These are phyloP conservation scores for Rhizopogon rudus DNA, from an alignment of 768 basidiomycete genomes.

Conservation along the genomic window DNA sequence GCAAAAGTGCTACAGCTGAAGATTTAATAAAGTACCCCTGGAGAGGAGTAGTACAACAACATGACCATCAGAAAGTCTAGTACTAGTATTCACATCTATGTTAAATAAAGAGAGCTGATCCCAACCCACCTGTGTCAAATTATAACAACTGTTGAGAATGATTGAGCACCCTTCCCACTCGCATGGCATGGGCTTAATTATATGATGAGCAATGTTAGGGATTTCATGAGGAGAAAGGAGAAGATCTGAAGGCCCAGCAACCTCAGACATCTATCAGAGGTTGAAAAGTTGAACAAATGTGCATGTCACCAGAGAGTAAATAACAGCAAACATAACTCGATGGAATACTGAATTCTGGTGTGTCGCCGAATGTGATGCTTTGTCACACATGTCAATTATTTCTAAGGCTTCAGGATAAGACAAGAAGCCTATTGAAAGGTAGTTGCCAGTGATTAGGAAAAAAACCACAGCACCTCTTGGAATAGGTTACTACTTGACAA, in stretches of 20 bases:
- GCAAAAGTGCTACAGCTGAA: constrained; percentile 8
- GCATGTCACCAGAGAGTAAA: neutral
- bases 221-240: constrained; percentile 18
- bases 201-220: constrained; percentile 16
- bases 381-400: no score
- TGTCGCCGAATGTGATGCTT: no score
- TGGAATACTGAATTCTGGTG: no score
- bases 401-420: no score
- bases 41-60: neutral
- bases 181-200: constrained; percentile 21
- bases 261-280: neutral
- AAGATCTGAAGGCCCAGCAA: constrained; percentile 1
- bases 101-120: constrained; percentile 2
- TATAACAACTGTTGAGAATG: constrained; percentile 24
- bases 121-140: constrained; percentile 24
- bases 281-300: neutral
- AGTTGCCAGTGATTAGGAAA: no score
- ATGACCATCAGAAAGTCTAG: neutral
- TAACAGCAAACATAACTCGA: neutral
- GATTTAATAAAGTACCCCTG: constrained; percentile 5
- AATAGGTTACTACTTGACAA: no score
- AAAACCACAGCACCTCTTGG: no score
- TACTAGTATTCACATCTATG: constrained; percentile 4
- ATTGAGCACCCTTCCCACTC: constrained; percentile 24
- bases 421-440: no score